Evolutionary conservation across 306 rosid genomes (phyloP).

Genomic region (Medicago lupulina): DNA sequence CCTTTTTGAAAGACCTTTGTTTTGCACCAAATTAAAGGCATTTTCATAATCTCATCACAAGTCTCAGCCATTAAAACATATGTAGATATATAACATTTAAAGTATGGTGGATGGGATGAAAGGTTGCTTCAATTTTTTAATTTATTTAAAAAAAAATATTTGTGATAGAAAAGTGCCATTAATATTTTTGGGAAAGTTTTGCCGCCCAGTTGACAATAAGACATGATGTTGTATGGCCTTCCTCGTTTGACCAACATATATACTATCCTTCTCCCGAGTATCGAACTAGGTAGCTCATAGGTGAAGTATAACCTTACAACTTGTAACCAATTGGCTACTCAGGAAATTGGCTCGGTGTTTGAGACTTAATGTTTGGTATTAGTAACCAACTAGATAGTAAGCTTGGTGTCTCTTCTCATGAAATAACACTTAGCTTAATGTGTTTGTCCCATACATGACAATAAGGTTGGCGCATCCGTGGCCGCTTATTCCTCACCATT

Average conservation of each 20-base stretch:
- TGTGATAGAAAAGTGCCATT: neutral
- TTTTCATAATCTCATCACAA: neutral
- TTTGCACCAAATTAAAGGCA: slow-evolving; percentile 21
- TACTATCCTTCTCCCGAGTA: no score
- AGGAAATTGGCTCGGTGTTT: neutral
- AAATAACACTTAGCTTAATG: slow-evolving; percentile 10
- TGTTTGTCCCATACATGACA: slow-evolving; percentile 16
- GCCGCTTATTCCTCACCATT: slow-evolving; percentile 20
- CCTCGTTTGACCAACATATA: no score
- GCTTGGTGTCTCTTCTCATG: neutral
- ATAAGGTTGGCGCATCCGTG: slow-evolving; percentile 15
- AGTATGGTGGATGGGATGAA: neutral
- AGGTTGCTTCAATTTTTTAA: neutral
- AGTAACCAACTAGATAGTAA: neutral
- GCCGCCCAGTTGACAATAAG: neutral
- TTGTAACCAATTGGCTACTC: no score
- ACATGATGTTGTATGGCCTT: neutral
- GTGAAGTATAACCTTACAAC: no score
- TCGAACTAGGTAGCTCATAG: no score
- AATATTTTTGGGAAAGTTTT: neutral
- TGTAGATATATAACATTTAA: slow-evolving; percentile 11
- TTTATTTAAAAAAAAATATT: neutral
- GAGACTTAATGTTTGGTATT: neutral
- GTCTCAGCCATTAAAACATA: slow-evolving; percentile 6
- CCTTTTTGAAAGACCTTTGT: slow-evolving; percentile 11